These are phyloP conservation scores for Lasiodiplodia citricola DNA, from an alignment of 2,329 filamentous ascomycete genomes.

Conservation along the genomic window DNA sequence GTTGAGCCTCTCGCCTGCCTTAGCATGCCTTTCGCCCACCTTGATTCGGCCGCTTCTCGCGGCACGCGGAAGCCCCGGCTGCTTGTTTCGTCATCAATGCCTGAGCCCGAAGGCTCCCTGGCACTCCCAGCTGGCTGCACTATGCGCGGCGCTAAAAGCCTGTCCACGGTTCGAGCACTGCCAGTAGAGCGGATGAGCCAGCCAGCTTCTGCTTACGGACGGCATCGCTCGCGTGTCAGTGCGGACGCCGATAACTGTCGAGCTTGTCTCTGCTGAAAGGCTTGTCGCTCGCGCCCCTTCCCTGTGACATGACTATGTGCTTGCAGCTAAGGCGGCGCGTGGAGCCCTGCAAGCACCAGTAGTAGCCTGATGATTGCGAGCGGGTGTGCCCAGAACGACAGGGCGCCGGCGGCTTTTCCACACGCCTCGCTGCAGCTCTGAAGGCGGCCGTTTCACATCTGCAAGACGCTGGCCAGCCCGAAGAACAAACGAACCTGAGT, in stretches of 20 bases:
- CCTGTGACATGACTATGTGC: background rate
- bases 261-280: background rate
- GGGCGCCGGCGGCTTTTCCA: slow-evolving; percentile 1
- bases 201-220: background rate
- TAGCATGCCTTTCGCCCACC: background rate
- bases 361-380: slow-evolving; percentile 4
- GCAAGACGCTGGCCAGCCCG: slow-evolving; percentile 11
- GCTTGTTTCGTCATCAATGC: slow-evolving; percentile 23
- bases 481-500: slow-evolving; percentile 5
- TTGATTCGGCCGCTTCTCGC: background rate
- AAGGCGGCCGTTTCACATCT: slow-evolving; percentile 22
- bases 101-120: slow-evolving; percentile 18
- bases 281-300: background rate
- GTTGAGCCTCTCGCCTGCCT: slow-evolving; percentile 13
- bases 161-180: slow-evolving; percentile 15
- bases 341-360: background rate
- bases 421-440: background rate
- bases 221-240: background rate
- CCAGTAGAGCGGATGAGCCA: background rate
- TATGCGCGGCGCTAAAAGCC: slow-evolving; percentile 11
- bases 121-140: slow-evolving; percentile 11
- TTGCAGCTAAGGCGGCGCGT: background rate
- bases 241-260: background rate
- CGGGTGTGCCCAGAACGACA: background rate
- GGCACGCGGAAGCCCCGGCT: slow-evolving; percentile 17